Evolutionary conservation across 1,284 basidiomycete species (phyloP).

Genomic region (Ganoderma resinaceum): DNA sequence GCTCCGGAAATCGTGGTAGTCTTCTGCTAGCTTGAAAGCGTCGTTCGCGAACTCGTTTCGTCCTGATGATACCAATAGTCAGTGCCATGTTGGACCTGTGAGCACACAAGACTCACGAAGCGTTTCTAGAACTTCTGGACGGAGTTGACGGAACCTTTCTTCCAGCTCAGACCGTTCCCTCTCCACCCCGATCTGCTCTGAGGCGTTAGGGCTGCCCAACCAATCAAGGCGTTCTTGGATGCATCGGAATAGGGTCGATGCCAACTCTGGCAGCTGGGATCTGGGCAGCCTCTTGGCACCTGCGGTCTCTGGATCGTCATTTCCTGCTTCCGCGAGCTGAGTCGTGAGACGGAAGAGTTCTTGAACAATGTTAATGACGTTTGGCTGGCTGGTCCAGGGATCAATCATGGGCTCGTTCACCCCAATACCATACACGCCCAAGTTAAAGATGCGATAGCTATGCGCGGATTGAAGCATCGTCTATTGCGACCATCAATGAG

Average conservation of each 20-base stretch:
- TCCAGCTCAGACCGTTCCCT: constrained; percentile 65
- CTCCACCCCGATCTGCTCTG: constrained; percentile 51
- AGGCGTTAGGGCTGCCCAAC: constrained; percentile 59
- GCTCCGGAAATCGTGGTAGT: constrained; percentile 84
- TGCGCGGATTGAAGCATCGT: constrained; percentile 76
- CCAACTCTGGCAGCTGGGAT: constrained; percentile 77
- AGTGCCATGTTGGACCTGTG: neutral
- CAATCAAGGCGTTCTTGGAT: constrained; percentile 78
- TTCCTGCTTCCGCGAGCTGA: constrained; percentile 51
- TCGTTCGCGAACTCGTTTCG: constrained; percentile 69
- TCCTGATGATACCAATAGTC: constrained; percentile 46
- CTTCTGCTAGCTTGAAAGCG: constrained; percentile 85
- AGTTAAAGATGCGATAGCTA: constrained; percentile 76
- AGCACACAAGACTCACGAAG: constrained; percentile 60
- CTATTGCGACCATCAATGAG: constrained; percentile 44
- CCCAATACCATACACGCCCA: constrained; percentile 79
- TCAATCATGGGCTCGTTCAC: constrained; percentile 63
- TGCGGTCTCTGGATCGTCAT: constrained; percentile 35
- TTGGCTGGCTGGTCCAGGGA: constrained; percentile 84
- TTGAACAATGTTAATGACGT: constrained; percentile 74
- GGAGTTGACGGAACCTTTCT: constrained; percentile 70
- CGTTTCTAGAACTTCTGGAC: constrained; percentile 78
- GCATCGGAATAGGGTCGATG: constrained; percentile 71
- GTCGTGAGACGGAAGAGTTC: constrained; percentile 78
- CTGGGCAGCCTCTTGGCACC: constrained; percentile 46